Evolutionary conservation across 495 filamentous ascomycete species (phyloP).

Genomic region (Thozetella sp.): DNA sequence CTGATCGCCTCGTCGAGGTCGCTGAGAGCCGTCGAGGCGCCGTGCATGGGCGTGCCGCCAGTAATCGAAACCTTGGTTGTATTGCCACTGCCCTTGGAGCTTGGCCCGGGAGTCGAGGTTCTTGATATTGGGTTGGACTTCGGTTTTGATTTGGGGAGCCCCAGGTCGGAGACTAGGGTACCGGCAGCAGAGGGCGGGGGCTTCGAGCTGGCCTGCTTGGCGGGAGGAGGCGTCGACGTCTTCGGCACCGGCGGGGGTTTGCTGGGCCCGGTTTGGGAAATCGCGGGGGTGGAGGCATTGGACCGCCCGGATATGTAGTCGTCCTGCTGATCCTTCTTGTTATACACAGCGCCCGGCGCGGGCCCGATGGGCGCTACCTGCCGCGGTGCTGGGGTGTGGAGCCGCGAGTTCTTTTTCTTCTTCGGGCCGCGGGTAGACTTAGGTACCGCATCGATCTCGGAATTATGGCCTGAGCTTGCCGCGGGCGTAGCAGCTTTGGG

Average conservation of each 20-base stretch:
- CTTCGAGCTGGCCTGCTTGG: slow-evolving; percentile 34
- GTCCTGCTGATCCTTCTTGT: slow-evolving; percentile 38
- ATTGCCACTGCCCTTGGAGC: slow-evolving; percentile 22
- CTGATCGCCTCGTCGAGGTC: slow-evolving; percentile 93
- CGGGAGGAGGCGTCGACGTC: slow-evolving; percentile 30
- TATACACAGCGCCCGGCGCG: slow-evolving; percentile 34
- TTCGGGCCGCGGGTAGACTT: slow-evolving; percentile 21
- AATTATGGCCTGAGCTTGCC: slow-evolving; percentile 18
- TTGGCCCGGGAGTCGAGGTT: slow-evolving; percentile 54
- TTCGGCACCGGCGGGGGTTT: slow-evolving; percentile 35
- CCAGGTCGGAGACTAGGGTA: slow-evolving; percentile 75
- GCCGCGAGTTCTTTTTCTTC: slow-evolving; percentile 61
- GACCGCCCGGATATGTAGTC: slow-evolving; percentile 37
- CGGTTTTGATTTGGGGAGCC: slow-evolving; percentile 59
- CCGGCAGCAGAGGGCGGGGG: slow-evolving; percentile 71
- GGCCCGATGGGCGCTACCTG: slow-evolving; percentile 57
- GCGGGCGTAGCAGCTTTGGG: slow-evolving; percentile 24
- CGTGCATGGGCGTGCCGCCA: slow-evolving; percentile 76
- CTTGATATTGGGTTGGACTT: slow-evolving; percentile 56
- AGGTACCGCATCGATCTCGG: slow-evolving; percentile 30
- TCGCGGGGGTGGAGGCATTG: slow-evolving; percentile 30
- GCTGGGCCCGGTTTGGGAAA: slow-evolving; percentile 28
- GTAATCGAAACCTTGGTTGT: slow-evolving; percentile 65
- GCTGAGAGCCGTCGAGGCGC: slow-evolving; percentile 70
- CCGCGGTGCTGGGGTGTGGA: slow-evolving; percentile 66